phyloP scores from a whole-genome alignment of 2,329 filamentous ascomycete species.

The Neonectria hederae region DNA sequence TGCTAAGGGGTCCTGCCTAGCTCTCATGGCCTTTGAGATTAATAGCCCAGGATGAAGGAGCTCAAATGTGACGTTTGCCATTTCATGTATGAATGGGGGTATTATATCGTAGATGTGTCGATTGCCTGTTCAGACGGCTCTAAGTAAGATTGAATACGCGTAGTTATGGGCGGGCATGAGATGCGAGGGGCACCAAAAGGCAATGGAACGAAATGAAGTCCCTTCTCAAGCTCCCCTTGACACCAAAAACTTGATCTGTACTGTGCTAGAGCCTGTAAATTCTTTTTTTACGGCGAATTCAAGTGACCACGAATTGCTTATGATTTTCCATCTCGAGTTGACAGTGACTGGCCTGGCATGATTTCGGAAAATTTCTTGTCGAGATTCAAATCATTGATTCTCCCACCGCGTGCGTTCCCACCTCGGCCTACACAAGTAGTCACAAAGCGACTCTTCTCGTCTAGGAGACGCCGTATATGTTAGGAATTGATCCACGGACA shows the following conservation, averaged over 20 bases:
- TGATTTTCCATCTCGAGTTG: neutral
- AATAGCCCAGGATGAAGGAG: neutral
- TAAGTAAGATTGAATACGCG: neutral
- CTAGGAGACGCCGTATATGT: neutral
- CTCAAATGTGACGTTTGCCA: neutral
- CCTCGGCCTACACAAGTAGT: neutral
- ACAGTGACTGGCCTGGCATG: neutral
- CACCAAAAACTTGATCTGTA: neutral
- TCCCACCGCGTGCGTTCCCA: neutral
- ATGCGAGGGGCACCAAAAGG: neutral
- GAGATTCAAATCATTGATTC: neutral
- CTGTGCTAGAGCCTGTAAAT: neutral
- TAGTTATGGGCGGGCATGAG: neutral
- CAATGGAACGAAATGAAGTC: constrained; percentile 5
- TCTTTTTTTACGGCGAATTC: neutral
- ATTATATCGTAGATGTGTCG: neutral
- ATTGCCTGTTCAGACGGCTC: neutral
- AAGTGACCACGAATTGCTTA: neutral
- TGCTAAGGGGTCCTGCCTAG: neutral
- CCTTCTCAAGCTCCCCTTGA: neutral
- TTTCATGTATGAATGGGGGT: no score
- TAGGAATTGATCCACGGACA: neutral
- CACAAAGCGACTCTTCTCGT: neutral
- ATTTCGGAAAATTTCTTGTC: constrained; percentile 1
- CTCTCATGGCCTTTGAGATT: neutral